Evolutionary conservation across 2,329 filamentous ascomycete genomes (phyloP).

Genomic region (Curvularia sp.): DNA sequence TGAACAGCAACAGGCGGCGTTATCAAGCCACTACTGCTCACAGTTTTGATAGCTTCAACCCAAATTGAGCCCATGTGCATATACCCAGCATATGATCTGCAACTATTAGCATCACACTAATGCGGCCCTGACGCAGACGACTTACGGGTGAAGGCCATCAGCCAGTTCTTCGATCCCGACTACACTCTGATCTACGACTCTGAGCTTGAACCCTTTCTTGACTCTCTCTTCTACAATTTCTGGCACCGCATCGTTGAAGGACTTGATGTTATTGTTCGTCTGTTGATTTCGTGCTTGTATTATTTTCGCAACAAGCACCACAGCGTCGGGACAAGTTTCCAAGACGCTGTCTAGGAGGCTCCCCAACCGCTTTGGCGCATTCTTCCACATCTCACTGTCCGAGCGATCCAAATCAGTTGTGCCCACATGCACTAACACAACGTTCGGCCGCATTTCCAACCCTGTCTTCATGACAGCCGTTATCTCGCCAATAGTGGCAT

Average conservation of each 20-base stretch:
- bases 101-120: conserved; percentile 4
- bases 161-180: conserved; percentile 27
- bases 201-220: conserved; percentile 32
- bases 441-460: conserved; percentile 29
- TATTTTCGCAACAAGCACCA: conserved; percentile 50
- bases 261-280: conserved; percentile 23
- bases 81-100: conserved; percentile 39
- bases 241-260: conserved; percentile 37
- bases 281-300: conserved; percentile 31
- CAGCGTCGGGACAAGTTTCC: conserved; percentile 39
- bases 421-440: conserved; percentile 35
- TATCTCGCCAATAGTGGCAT: conserved; percentile 44
- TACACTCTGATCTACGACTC: conserved; percentile 36
- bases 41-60: conserved; percentile 23
- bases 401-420: conserved; percentile 33
- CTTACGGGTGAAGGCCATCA: conserved; percentile 43
- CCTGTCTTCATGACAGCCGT: conserved; percentile 17
- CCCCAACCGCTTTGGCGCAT: conserved; percentile 46
- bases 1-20: conserved; percentile 16
- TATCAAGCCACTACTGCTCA: conserved; percentile 14
- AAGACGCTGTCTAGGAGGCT: conserved; percentile 45
- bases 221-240: conserved; percentile 29
- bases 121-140: neutral
- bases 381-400: conserved; percentile 15
- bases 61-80: conserved; percentile 41